These are phyloP conservation scores for Agastache rugosa DNA, from an alignment of 257 asterid genomes.

Conservation along the genomic window DNA sequence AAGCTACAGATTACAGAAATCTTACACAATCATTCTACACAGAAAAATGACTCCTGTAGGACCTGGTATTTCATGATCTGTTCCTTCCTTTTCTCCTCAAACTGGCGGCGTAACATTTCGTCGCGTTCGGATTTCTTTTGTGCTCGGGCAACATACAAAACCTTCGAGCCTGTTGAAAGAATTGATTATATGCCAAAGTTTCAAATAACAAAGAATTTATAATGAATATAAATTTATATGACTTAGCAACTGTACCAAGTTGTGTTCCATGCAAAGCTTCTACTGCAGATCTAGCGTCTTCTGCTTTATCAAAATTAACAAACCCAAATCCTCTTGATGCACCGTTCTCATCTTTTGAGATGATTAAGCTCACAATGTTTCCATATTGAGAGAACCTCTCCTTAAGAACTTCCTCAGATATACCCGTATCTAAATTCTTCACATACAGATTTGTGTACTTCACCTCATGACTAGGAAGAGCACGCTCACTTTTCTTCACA, in stretches of 20 bases:
- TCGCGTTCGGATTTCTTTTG: slow-evolving; percentile 85
- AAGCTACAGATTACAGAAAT: neutral
- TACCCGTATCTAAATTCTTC: slow-evolving; percentile 65
- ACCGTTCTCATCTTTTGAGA: slow-evolving; percentile 67
- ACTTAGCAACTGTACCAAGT: slow-evolving; percentile 57
- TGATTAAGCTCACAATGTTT: slow-evolving; percentile 51
- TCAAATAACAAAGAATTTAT: neutral
- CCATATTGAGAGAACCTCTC: slow-evolving; percentile 68
- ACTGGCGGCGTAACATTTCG: slow-evolving; percentile 64
- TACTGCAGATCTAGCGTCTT: slow-evolving; percentile 64
- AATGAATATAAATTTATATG: slow-evolving; percentile 19
- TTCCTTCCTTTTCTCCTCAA: slow-evolving; percentile 80
- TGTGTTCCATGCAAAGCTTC: slow-evolving; percentile 68
- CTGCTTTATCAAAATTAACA: slow-evolving; percentile 66
- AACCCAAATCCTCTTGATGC: slow-evolving; percentile 83
- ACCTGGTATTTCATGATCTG: slow-evolving; percentile 74
- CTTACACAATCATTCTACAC: slow-evolving; percentile 11
- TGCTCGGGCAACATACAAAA: slow-evolving; percentile 79
- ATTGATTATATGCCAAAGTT: slow-evolving; percentile 19
- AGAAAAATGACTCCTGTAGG: slow-evolving; percentile 23
- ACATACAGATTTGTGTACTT: slow-evolving; percentile 64
- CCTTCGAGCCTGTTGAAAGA: slow-evolving; percentile 64
- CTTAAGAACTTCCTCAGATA: slow-evolving; percentile 59
- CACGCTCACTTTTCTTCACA: slow-evolving; percentile 59
- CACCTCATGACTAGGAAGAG: slow-evolving; percentile 40